Evolutionary conservation across 176 grass and related monocot species (phyloP), one percentile per base, ranked within the genome.

Genomic region (Melocanna baccifera): DNA sequence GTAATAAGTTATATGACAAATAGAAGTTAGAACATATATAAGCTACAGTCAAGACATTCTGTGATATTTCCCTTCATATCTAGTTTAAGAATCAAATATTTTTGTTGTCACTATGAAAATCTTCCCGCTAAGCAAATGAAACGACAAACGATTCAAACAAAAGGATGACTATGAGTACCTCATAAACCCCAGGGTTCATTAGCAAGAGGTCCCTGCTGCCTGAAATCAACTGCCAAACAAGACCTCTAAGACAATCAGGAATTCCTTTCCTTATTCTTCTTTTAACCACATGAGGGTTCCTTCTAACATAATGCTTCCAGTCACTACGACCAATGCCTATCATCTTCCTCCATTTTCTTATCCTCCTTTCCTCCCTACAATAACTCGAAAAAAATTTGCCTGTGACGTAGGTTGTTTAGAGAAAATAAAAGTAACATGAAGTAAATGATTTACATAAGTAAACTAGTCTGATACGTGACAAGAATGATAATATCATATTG

Each of bases 321-420:
- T 99, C 93, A 76, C 88, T 99, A 22, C 93, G 89, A 79, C 96
- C 96, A 81, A 93, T 86, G 34, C 96, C 96, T 83, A 99, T 94
- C 93, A 99, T 99, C 88, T 94, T 94, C 89, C 96, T 96, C 96
- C 96, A 99, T 72, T 99, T 99, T 69, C 86, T 93, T 89, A 99
- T 96, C 71, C 88, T 82, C 69, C 81, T 89, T 83, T 96, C 89
- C 67, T 99, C 96, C 65, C 96, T 99, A 61, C 12, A 67, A 20
- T 78, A 69, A 84, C 56, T 51, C 42, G 43, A 42, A 88, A 9
- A n/a, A 56, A 56, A 48, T 8, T 15, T 9, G 12, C 30, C 2
- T 52, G 73, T 42, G 45, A 83, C 43, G 29, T 62, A 56, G 52
- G 8, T 56, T 55, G 73, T 68, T 59, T 77, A 67, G 53, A 79